These are phyloP conservation scores for Secale cereale DNA, from an alignment of 176 grass and related monocot genomes.

Conservation along the genomic window DNA sequence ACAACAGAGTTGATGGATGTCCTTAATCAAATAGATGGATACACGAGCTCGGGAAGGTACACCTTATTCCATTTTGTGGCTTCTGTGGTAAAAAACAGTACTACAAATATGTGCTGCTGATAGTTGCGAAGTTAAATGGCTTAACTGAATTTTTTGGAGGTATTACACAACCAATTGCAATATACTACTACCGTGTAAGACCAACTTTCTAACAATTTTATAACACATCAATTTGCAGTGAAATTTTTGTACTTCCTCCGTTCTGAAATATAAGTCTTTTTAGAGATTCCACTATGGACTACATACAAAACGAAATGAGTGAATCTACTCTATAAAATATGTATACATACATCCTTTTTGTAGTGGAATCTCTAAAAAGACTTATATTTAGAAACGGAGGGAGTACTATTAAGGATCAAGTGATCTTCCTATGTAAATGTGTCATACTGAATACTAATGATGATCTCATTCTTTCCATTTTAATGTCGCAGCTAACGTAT, in stretches of 20 bases:
- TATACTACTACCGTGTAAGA: neutral
- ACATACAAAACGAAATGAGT: no score
- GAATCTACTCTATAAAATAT: no score
- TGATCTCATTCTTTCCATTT: neutral
- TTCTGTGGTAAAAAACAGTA: neutral
- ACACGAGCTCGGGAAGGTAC: conserved; percentile 92
- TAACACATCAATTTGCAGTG: neutral
- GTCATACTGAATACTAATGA: neutral
- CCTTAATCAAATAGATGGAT: conserved; percentile 89
- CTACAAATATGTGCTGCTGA: neutral
- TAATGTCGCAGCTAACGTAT: conserved; percentile 50
- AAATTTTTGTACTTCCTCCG: no score
- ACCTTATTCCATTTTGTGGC: neutral
- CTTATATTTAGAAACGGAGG: no score
- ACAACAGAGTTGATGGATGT: conserved; percentile 90
- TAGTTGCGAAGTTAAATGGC: no score
- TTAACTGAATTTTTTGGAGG: no score
- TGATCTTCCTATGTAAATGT: neutral
- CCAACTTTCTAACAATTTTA: neutral
- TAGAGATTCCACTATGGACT: no score
- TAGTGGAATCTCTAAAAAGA: no score
- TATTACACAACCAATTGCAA: no score
- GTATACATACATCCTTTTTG: no score
- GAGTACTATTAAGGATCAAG: no score
- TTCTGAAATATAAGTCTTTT: no score